A percentile compares a stretch with the other conserved stretches of the same genome.
These are phyloP conservation scores for Chenopodium suecicum DNA, from an alignment of 148 eudicot species.

Conservation along the genomic window DNA sequence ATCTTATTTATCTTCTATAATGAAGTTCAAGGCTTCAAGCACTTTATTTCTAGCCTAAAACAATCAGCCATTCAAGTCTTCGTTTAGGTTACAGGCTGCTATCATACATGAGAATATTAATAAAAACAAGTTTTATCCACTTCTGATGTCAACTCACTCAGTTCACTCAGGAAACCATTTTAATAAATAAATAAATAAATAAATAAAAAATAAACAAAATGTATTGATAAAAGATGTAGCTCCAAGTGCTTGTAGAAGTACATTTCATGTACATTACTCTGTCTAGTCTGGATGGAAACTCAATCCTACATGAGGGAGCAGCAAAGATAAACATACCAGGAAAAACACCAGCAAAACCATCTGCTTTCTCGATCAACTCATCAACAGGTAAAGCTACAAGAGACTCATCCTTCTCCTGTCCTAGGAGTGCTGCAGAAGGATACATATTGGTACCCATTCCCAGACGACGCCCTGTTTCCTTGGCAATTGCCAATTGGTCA, in stretches of 20 bases:
- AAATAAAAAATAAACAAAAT: too few species aligned
- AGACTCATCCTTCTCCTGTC: conserved; percentile 45
- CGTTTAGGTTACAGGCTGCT: neutral
- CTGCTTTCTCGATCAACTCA: conserved; percentile 55
- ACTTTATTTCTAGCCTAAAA: neutral
- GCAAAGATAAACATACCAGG: conserved; percentile 41
- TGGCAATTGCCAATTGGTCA: conserved; percentile 54
- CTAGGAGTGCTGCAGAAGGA: conserved; percentile 51
- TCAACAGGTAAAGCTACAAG: conserved; percentile 47
- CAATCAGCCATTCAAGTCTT: neutral
- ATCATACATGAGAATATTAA: neutral
- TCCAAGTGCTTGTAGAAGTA: too few species aligned
- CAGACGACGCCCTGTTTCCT: conserved; percentile 56
- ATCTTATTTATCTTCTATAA: neutral
- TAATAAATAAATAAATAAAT: neutral
- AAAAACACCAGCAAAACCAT: conserved; percentile 62
- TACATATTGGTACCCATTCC: conserved; percentile 65
- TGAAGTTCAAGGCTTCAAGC: neutral
- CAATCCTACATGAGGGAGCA: neutral
- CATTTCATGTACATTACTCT: neutral
- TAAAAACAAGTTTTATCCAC: neutral
- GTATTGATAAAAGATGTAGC: neutral
- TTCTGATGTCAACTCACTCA: neutral
- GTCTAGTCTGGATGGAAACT: neutral
- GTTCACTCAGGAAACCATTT: neutral